Base-by-base conservation (phyloP, 2,329 filamentous ascomycete genomes). In the Parasarocladium wereldwijsianum region DNA sequence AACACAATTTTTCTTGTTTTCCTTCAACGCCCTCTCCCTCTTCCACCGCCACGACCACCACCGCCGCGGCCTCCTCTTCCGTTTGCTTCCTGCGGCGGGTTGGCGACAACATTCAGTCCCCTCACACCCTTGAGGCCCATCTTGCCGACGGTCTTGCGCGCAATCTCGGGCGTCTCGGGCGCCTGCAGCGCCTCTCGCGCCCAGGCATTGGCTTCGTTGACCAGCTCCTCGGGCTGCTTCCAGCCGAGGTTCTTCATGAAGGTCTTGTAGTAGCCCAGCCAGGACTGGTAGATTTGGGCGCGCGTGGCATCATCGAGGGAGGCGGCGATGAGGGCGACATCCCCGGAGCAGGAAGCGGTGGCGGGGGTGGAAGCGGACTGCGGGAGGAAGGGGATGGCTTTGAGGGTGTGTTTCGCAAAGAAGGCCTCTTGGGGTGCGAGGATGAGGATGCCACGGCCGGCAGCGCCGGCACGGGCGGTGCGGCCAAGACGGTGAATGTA, bases 401-500 rank as follows among this genome's bases (percentile, higher is more conserved):
- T 63, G 17, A 69, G 51, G 4, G 63, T 60, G 41, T 54, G 63
- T 21, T 52, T 51, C 1, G 62, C 51, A 43, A 72, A 70, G 37
- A 54, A 54, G 0, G 51, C 39, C 42, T 80, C 73, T 3, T 52
- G 45, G 3, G 62, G 48, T 18, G 64, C 55, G 16, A 76, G 46
- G 29, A 80, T 53, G 18, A 78, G 54, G 46, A 73, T 69, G 21
- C 72, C 75, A 27, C 71, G 64, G 25, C 75, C 72, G 18, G 65
- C 61, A 31, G 72, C 73, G 27, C 67, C 66, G n/a, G 70, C 70
- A 32, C 75, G 70, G 5, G 66, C 73, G 3, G 75, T 79, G 26
- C 74, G 71, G 31, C 75, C 74, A 9, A 79, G 58, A 24, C 74
- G 70, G 46, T 79, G 75, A 34, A 79, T 68, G 52, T 79, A 79